phyloP scores from a whole-genome alignment of 1,139 yeast species.

The Candida freyschussii region DNA sequence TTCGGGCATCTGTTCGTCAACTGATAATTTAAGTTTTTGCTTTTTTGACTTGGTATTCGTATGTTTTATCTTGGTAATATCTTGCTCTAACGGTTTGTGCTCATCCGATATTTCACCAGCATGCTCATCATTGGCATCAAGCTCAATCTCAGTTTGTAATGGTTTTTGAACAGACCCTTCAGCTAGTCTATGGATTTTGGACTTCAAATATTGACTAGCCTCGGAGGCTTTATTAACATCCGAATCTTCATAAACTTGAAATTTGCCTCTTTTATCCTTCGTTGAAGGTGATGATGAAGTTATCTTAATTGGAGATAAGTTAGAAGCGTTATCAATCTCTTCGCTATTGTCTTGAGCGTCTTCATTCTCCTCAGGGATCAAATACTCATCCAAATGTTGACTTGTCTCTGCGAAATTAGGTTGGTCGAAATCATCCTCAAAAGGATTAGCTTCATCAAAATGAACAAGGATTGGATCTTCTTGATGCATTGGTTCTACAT shows the following conservation, averaged over 20 bases:
- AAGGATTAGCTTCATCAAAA: slow-evolving; percentile 14
- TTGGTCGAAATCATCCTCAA: slow-evolving; percentile 5
- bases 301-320: slow-evolving; percentile 22
- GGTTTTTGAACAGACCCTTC: slow-evolving; percentile 17
- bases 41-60: slow-evolving; percentile 27
- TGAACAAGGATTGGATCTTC: slow-evolving; percentile 4
- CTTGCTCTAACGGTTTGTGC: slow-evolving; percentile 18
- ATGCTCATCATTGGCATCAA: slow-evolving; percentile 4
- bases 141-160: slow-evolving; percentile 3
- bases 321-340: slow-evolving; percentile 14
- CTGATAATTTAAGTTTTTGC: slow-evolving; percentile 27
- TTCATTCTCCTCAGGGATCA: slow-evolving; percentile 11
- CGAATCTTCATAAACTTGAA: slow-evolving; percentile 22
- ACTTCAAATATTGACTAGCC: slow-evolving; percentile 7
- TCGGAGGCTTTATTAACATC: slow-evolving; percentile 20
- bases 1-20: slow-evolving; percentile 36
- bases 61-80: slow-evolving; percentile 22
- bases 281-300: slow-evolving; percentile 16
- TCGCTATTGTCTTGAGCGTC: slow-evolving; percentile 5
- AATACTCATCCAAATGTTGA: slow-evolving; percentile 6
- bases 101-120: slow-evolving; percentile 16
- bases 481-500: neutral
- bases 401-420: slow-evolving; percentile 4
- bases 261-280: slow-evolving; percentile 7
- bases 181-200: slow-evolving; percentile 19